These are phyloP conservation scores for Jatropha podagrica DNA, from an alignment of 441 rosid genomes.

Conservation along the genomic window DNA sequence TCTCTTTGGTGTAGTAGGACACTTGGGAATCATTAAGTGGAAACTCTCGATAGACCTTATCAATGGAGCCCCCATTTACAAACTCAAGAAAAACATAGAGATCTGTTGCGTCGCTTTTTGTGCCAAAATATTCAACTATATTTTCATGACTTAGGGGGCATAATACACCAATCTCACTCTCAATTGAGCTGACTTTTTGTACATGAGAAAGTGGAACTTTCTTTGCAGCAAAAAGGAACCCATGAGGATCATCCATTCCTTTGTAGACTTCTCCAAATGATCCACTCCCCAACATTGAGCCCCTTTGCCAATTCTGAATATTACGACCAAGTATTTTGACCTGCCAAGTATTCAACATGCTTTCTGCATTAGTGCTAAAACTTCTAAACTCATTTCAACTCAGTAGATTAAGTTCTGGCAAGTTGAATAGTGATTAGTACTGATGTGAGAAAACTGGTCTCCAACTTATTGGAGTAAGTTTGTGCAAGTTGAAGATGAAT, in stretches of 20 bases:
- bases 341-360: not conserved
- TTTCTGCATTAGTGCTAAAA: not conserved
- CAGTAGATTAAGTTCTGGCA: not conserved
- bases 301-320: not conserved
- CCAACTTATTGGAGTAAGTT: no score
- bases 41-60: not conserved
- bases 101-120: no score
- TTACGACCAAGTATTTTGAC: not conserved
- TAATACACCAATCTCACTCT: not conserved
- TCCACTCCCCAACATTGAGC: not conserved
- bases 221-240: not conserved
- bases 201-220: not conserved
- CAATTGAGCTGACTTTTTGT: not conserved
- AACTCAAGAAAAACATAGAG: slow-evolving; percentile 2
- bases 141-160: not conserved
- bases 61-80: not conserved
- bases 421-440: not conserved
- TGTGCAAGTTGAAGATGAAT: no score
- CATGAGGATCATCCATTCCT: not conserved
- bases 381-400: not conserved
- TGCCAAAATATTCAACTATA: not conserved
- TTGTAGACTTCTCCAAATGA: not conserved
- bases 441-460: no score
- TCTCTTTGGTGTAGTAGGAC: not conserved
- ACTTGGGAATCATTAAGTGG: not conserved